These are phyloP conservation scores for Chalciporus sp. DNA, from an alignment of 1,284 basidiomycete genomes.

Conservation along the genomic window DNA sequence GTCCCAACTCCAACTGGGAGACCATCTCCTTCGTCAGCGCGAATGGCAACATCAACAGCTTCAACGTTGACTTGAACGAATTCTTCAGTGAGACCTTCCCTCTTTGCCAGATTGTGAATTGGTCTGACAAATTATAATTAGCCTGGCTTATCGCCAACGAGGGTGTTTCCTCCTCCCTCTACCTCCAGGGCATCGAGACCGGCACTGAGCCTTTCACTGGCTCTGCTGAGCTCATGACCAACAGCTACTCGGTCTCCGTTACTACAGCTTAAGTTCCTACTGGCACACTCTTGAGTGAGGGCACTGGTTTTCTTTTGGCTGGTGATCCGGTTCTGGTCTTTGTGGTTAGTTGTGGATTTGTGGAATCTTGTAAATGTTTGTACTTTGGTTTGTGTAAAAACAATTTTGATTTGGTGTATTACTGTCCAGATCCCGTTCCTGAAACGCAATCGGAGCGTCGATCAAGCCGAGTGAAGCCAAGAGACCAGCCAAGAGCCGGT, in stretches of 20 bases:
- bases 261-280: too few species aligned
- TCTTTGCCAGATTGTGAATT: not conserved
- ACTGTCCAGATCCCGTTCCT: too few species aligned
- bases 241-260: conserved; percentile 40
- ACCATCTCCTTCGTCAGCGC: conserved; percentile 57
- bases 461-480: too few species aligned
- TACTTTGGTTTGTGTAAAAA: not conserved
- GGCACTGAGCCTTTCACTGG: conserved; percentile 52
- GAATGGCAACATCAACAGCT: conserved; percentile 35
- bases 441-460: too few species aligned
- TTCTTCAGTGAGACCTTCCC: conserved; percentile 50
- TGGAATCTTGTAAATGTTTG: not conserved
- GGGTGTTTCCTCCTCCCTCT: conserved; percentile 45
- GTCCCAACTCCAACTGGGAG: conserved; percentile 58
- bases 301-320: conserved; percentile 42
- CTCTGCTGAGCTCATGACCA: conserved; percentile 42
- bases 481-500: too few species aligned
- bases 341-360: too few species aligned
- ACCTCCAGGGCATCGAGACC: conserved; percentile 47
- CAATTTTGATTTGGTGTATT: not conserved
- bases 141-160: conserved; percentile 41
- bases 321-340: conserved; percentile 17
- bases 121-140: too few species aligned
- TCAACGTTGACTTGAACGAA: conserved; percentile 55
- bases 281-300: too few species aligned